Base-by-base conservation (phyloP, 2,329 filamentous ascomycete species). In the Colletotrichum sp. region DNA sequence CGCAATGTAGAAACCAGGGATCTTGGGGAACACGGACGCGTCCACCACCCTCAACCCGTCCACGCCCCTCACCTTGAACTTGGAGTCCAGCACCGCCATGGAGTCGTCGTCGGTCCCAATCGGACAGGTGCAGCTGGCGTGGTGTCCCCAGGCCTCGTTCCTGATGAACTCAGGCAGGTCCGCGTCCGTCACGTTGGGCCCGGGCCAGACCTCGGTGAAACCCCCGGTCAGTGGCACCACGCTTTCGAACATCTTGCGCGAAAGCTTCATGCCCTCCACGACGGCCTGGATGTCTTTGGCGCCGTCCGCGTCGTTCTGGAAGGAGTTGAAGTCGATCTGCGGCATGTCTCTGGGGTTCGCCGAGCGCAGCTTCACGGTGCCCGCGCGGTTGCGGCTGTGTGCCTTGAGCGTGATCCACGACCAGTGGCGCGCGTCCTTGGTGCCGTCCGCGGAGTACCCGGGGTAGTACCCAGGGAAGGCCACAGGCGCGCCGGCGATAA, bases 281-380 rank as follows among this genome's bases (percentile, higher is more conserved):
- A 90, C 71, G 4, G 88, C 88, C 63, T 90, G 88, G 18, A 85
- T 80, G 55, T 86, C 84, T 5, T 81, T 81, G 10, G 86, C 82
- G 8, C 86, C 84, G 8, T 60, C 67, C 13, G 72, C 75, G 2
- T 64, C 71, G 36, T 79, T 85, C 80, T 85, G 82, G 86, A 87
- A 91, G 80, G 87, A 91, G 78, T 89, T 88, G 84, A 92, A 92
- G 77, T 88, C 87, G 79, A 93, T 93, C 28, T 89, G 83, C 0
- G 92, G 92, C 26, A 87, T 85, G 76, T 93, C 92, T 16, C 88
- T 88, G 1, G 92, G 92, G 81, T 93, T 88, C 0, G 88, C 83
- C 0, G 91, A 93, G 13, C 84, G 84, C 6, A 93, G 87, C 5
- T 82, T 86, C 7, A 94, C 91, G 1, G 88, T 90, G 18, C 92